Conservation (phyloP, 2,329 filamentous ascomycete species). For the Arthrobotrys megalospora region DNA sequence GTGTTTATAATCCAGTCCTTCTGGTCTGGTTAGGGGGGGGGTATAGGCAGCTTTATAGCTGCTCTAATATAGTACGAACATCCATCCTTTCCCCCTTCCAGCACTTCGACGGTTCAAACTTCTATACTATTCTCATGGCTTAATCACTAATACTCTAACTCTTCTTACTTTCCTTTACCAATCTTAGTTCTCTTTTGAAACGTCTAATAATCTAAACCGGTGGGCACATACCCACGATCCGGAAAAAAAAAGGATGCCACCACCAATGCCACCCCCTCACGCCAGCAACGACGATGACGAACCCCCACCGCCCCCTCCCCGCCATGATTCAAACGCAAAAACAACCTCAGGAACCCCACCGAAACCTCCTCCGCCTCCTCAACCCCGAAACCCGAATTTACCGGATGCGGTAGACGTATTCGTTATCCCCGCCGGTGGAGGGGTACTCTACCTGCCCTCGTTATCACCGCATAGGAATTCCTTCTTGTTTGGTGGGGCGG, state of each 20-base stretch:
- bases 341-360: slow-evolving; percentile 58
- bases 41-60: slow-evolving; percentile 53
- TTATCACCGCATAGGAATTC: slow-evolving; percentile 63
- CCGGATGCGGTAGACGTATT: slow-evolving; percentile 62
- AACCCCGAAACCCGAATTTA: slow-evolving; percentile 51
- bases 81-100: not conserved
- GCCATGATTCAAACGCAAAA: slow-evolving; percentile 62
- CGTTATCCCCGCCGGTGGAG: slow-evolving; percentile 63
- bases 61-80: slow-evolving; percentile 35
- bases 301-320: slow-evolving; percentile 62
- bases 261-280: slow-evolving; percentile 37
- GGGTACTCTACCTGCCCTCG: slow-evolving; percentile 63
- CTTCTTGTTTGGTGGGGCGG: slow-evolving; percentile 62
- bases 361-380: slow-evolving; percentile 51
- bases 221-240: not conserved
- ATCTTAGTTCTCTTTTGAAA: too few species aligned
- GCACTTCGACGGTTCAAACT: too few species aligned
- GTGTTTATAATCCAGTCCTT: not conserved
- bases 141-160: slow-evolving; percentile 11
- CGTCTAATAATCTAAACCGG: too few species aligned
- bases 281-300: slow-evolving; percentile 48
- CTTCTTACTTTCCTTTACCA: not conserved
- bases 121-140: not conserved
- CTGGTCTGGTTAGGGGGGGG: slow-evolving; percentile 35
- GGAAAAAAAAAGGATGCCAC: slow-evolving; percentile 24